These are phyloP conservation scores for Phytopythium cucurbitacearum DNA, from an alignment of 352 stramenopile genomes.

Conservation along the genomic window DNA sequence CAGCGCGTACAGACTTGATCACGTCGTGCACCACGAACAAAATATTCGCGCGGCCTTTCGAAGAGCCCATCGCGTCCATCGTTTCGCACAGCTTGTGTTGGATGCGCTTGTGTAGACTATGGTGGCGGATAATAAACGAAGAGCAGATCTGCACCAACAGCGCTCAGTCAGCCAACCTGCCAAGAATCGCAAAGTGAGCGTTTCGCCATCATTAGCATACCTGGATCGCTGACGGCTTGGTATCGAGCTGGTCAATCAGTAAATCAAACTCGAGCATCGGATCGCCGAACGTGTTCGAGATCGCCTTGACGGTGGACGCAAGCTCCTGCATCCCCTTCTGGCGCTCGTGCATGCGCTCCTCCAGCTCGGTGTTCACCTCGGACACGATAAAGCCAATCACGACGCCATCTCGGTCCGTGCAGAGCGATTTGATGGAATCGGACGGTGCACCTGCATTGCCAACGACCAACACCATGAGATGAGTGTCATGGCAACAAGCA, in stretches of 20 bases:
- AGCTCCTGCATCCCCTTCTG: slow-evolving; percentile 83
- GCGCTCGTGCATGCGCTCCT: slow-evolving; percentile 69
- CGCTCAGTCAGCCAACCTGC: background rate
- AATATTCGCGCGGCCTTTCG: slow-evolving; percentile 72
- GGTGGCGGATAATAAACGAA: slow-evolving; percentile 80
- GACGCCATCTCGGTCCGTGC: slow-evolving; percentile 76
- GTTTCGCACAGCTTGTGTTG: slow-evolving; percentile 58
- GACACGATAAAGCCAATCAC: slow-evolving; percentile 86
- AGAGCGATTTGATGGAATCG: slow-evolving; percentile 83
- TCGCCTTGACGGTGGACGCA: slow-evolving; percentile 63
- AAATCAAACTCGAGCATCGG: slow-evolving; percentile 85
- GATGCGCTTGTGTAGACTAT: slow-evolving; percentile 67
- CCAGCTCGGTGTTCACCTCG: slow-evolving; percentile 83
- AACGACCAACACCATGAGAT: slow-evolving; percentile 2
- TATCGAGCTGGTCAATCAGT: slow-evolving; percentile 80
- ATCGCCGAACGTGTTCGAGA: slow-evolving; percentile 77
- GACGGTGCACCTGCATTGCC: slow-evolving; percentile 53
- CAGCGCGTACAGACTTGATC: slow-evolving; percentile 68
- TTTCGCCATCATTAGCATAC: slow-evolving; percentile 22
- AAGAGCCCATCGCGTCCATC: slow-evolving; percentile 57
- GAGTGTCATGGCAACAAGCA: background rate
- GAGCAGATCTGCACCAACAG: slow-evolving; percentile 55
- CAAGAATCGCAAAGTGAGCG: slow-evolving; percentile 1
- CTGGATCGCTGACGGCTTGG: slow-evolving; percentile 80
- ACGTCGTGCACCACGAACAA: slow-evolving; percentile 85